A percentile compares a stretch with the other conserved stretches of the same genome.
Conservation (phyloP, 2,329 filamentous ascomycete genomes). For the Talaromyces pinophilus region DNA sequence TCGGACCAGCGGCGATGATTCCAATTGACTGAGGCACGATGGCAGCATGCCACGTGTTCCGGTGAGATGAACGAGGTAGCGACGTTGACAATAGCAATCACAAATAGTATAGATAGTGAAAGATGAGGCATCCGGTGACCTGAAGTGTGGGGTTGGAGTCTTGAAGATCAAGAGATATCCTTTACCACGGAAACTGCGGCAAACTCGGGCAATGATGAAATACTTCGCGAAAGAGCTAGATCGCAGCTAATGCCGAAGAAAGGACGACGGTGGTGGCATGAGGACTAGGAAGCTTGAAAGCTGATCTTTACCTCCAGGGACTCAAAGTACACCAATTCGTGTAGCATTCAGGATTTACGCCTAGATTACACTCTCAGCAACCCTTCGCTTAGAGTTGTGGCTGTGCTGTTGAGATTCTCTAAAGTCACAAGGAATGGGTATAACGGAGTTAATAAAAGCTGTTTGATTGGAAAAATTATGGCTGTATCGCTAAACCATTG, state of each 20-base stretch:
- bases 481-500: too few relatives aligned
- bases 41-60: background rate
- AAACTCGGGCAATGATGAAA: background rate
- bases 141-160: background rate
- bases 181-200: background rate
- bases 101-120: too few relatives aligned
- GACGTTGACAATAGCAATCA: background rate
- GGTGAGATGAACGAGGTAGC: conserved; percentile 4
- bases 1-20: background rate
- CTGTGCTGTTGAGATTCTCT: too few relatives aligned
- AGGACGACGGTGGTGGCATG: background rate
- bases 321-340: too few relatives aligned
- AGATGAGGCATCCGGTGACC: background rate
- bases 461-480: too few relatives aligned
- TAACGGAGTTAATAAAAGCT: too few relatives aligned
- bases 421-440: too few relatives aligned
- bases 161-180: background rate
- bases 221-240: too few relatives aligned
- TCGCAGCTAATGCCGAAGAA: too few relatives aligned
- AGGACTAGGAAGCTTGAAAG: background rate
- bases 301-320: background rate
- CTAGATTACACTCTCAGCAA: too few relatives aligned
- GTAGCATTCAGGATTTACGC: too few relatives aligned
- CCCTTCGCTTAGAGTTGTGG: too few relatives aligned
- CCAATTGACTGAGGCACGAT: background rate